Base-by-base conservation (phyloP, 305 asterid species). In the Solanum chacoense region DNA sequence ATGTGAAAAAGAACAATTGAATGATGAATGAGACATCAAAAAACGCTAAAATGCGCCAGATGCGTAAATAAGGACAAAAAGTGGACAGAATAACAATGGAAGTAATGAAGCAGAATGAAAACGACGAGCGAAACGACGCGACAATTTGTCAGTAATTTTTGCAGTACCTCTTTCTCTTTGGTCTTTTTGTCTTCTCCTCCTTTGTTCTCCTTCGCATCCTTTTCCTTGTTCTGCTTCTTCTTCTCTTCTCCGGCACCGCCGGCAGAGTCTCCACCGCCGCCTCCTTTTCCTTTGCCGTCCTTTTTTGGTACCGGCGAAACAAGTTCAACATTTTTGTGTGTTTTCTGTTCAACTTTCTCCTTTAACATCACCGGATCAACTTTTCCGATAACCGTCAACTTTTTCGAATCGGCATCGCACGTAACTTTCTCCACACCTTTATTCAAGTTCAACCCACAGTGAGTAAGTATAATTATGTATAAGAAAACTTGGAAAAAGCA, bases 281-380 rank as follows among this genome's bases (percentile, higher is more conserved):
- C 91, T 31, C 38, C 65, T 83, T 88, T 90, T 0, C 91, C 93
- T 28, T 90, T 89, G 59, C 89, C 92, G 35, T 93, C 94, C 35
- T 93, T 93, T 69, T 90, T 92, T 0, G 92, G 91, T 59, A 77
- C 89, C 34, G 98, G 97, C 22, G 98, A 92, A 67, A 96, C 87
- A 5, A 96, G 93, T 38, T 94, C 96, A 16, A 96, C 93, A 42
- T 90, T 94, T 81, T 91, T 94, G 92, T 93, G 96, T 1, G 95
- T 93, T 85, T 94, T 96, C 87, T 92, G 85, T 93, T 95, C 98
- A 87, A 95, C 90, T 26, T 87, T 89, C 10, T 94, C 98, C 42
- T 95, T 91, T 80, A 96, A 94, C 92, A 93, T 93, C 89, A 45
- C 91, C 90, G 98, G 97, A 91, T 96, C 97, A 20, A 94, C 94